Percentiles rank a stretch among this genome's conserved stretches.
Evolutionary conservation across 495 filamentous ascomycete species (phyloP).

Genomic region (Hypomontagnella submonticulosa): DNA sequence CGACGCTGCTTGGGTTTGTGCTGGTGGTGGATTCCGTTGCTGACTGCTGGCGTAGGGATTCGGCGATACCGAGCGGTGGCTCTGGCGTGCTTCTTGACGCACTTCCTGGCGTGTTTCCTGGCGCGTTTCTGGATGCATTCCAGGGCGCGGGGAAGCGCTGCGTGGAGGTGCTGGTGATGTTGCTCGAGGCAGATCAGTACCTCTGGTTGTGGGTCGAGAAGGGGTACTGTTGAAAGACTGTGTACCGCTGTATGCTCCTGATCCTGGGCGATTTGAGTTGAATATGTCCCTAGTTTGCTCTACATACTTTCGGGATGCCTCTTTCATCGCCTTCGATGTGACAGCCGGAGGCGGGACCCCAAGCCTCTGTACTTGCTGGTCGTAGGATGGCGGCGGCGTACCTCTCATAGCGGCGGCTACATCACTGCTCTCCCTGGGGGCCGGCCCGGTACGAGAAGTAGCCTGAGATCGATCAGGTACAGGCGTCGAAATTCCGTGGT

Average conservation of each 20-base stretch:
- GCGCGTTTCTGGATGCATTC: slow-evolving; percentile 39
- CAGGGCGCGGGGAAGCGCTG: slow-evolving; percentile 63
- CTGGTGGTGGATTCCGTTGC: slow-evolving; percentile 43
- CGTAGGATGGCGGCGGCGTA: slow-evolving; percentile 87
- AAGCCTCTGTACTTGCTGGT: slow-evolving; percentile 79
- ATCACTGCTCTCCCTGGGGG: slow-evolving; percentile 62
- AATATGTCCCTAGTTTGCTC: slow-evolving; percentile 87
- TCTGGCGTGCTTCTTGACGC: slow-evolving; percentile 45
- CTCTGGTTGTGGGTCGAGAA: slow-evolving; percentile 59
- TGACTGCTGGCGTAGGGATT: slow-evolving; percentile 45
- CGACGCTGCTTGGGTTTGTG: slow-evolving; percentile 44
- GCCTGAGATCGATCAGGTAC: slow-evolving; percentile 59
- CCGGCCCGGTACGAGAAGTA: slow-evolving; percentile 51
- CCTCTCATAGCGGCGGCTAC: slow-evolving; percentile 66
- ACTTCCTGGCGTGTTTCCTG: neutral
- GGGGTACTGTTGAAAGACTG: slow-evolving; percentile 42
- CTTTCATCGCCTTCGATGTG: slow-evolving; percentile 92
- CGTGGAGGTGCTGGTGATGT: slow-evolving; percentile 62
- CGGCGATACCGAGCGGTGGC: slow-evolving; percentile 55
- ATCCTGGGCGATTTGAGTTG: slow-evolving; percentile 60
- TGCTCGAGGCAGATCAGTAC: slow-evolving; percentile 61
- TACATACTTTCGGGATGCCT: slow-evolving; percentile 86
- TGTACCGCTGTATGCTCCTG: slow-evolving; percentile 37
- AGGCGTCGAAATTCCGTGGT: slow-evolving; percentile 89
- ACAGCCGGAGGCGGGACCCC: slow-evolving; percentile 92